A percentile compares a stretch with the other conserved stretches of the same genome.
Conservation (phyloP, 2,329 filamentous ascomycete species). For the Trichoderma semiorbis region DNA sequence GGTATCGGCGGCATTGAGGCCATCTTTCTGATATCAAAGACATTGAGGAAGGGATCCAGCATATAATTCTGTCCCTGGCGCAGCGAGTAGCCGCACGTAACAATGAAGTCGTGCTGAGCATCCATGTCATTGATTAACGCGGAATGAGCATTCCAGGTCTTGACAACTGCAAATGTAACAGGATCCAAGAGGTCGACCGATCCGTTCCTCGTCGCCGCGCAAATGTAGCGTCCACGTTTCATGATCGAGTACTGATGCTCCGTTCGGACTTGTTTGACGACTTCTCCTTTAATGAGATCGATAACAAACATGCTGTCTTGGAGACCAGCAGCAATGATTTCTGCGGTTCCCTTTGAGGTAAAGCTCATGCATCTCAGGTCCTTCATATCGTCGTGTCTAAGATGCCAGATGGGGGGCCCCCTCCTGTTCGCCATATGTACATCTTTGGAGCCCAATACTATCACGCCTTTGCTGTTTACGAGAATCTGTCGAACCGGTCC, state of each 20-base stretch:
- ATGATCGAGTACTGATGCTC: slow-evolving; percentile 83
- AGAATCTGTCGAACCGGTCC: slow-evolving; percentile 83
- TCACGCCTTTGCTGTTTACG: slow-evolving; percentile 85
- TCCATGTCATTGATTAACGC: slow-evolving; percentile 95
- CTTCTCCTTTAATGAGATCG: slow-evolving; percentile 65
- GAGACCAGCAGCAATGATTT: slow-evolving; percentile 82
- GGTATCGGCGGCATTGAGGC: slow-evolving; percentile 85
- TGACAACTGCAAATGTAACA: slow-evolving; percentile 70
- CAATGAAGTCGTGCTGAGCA: slow-evolving; percentile 87
- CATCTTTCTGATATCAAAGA: slow-evolving; percentile 92
- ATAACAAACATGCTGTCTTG: slow-evolving; percentile 82
- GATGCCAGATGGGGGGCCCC: slow-evolving; percentile 84
- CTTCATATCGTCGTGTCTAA: slow-evolving; percentile 73
- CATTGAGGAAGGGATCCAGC: slow-evolving; percentile 88
- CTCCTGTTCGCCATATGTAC: slow-evolving; percentile 85
- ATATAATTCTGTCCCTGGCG: slow-evolving; percentile 71
- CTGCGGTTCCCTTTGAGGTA: slow-evolving; percentile 76
- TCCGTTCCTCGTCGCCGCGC: slow-evolving; percentile 80
- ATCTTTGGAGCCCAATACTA: slow-evolving; percentile 77
- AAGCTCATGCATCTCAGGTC: slow-evolving; percentile 95
- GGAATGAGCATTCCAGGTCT: slow-evolving; percentile 86
- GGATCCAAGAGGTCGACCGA: slow-evolving; percentile 84
- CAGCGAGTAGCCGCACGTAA: slow-evolving; percentile 90
- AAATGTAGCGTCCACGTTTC: slow-evolving; percentile 87
- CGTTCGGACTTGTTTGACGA: slow-evolving; percentile 67